phyloP scores from a whole-genome alignment of 345 rosid species.

The Populus tremula region DNA sequence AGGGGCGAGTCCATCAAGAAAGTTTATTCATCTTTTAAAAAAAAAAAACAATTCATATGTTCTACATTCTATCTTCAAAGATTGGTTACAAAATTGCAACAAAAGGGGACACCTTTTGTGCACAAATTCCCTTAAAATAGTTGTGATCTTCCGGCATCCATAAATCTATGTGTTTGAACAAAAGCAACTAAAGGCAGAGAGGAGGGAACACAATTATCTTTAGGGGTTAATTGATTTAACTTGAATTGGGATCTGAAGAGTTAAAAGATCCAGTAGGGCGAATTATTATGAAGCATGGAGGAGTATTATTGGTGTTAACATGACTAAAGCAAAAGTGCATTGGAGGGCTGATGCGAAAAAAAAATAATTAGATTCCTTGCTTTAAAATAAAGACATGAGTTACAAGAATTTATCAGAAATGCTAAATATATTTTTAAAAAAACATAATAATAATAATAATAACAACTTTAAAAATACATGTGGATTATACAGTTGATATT shows the following conservation, averaged over 20 bases:
- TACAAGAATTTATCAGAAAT: neutral
- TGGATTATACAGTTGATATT: too few species aligned
- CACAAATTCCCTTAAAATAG: neutral
- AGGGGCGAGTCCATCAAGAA: conserved; percentile 4
- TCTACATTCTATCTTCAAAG: neutral
- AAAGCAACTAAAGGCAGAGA: conserved; percentile 4
- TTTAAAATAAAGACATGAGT: neutral
- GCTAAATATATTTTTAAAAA: too few species aligned
- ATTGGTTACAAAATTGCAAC: neutral
- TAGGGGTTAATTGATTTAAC: conserved; percentile 3
- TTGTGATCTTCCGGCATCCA: neutral
- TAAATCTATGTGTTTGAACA: neutral
- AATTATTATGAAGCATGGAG: neutral
- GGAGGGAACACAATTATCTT: conserved; percentile 10
- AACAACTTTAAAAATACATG: too few species aligned
- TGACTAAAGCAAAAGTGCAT: conserved; percentile 20
- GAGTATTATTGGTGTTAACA: neutral
- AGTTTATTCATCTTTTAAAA: neutral
- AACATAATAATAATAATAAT: too few species aligned
- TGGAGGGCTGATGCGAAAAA: conserved; percentile 7
- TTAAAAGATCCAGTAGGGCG: neutral
- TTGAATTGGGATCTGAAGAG: conserved; percentile 5
- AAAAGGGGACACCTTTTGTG: neutral
- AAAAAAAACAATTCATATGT: too few species aligned
- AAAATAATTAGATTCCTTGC: neutral